Base-by-base conservation (phyloP, 345 rosid species). In the Boechera stricta region DNA sequence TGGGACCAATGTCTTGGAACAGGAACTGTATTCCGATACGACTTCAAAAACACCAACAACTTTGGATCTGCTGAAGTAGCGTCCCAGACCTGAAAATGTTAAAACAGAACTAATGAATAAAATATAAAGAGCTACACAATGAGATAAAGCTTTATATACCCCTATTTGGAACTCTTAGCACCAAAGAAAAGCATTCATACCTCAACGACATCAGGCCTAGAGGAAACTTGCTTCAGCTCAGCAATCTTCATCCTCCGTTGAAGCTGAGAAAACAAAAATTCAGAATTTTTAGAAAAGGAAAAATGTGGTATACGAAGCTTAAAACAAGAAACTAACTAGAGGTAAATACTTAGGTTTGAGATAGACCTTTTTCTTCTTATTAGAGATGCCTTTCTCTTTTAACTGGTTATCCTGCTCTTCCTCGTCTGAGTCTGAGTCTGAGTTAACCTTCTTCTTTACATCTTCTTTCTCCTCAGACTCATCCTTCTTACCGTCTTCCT, bases 1-100 rank as follows among this genome's bases (percentile, higher is more conserved):
- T 96, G 99, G 74, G 91, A 91, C 99, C 99, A 96, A 73, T 96
- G 99, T 76, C 99, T 91, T 16, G 99, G 99, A 42, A 96, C 99
- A 33, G 98, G 98, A 72, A 96, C 99, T 63, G 95, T 87, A 72
- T 96, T 96, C 83, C 97, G 83, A 76, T 93, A 95, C 4, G 99
- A 87, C 80, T 95, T 95, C 84, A 96, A 69, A 84, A 75, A 96
- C 58, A 96, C 99, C 76, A 96, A 86, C 87, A 96, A 73, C 87
- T 93, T 96, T 3, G 99, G 98, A 73, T 96, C 99, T 44, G 97
- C 91, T 15, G 99, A 75, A 75, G 97, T 96, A n/a, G 98, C 98
- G 80, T 96, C 99, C 99, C 99, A 96, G 45, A 96, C 97, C 99
- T 96, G 76, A 65, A 74, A 79, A 49, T n/a, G n/a, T 42, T 38